A percentile compares a stretch with the other conserved stretches of the same genome.
Conservation (phyloP, 2,329 filamentous ascomycete species). For the Sporothrix pallida region DNA sequence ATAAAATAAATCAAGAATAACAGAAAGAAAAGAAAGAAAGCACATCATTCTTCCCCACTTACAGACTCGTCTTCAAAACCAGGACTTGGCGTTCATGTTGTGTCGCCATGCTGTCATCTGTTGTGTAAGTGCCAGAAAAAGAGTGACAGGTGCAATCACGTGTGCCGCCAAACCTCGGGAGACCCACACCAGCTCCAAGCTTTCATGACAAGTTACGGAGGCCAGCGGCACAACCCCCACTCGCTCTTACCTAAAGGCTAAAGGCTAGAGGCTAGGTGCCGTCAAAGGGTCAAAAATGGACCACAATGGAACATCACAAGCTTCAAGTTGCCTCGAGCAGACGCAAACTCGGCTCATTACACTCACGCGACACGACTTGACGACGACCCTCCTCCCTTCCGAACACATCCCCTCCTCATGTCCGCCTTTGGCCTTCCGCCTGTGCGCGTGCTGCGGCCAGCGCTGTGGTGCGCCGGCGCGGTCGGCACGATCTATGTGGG, state of each 20-base stretch:
- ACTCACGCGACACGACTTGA: not conserved
- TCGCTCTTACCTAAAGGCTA: not conserved
- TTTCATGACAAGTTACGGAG: not conserved
- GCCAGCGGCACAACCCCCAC: not conserved
- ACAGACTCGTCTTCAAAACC: too few relatives aligned
- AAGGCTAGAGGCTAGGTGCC: too few relatives aligned
- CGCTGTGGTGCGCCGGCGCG: constrained; percentile 38
- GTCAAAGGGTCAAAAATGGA: too few relatives aligned
- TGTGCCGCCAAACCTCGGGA: not conserved
- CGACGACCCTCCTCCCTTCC: not conserved
- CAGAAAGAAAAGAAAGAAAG: too few relatives aligned
- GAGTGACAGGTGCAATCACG: not conserved
- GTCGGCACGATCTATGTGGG: constrained; percentile 36
- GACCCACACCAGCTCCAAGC: constrained; percentile 12
- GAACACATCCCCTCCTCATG: not conserved
- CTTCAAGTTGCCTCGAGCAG: too few relatives aligned
- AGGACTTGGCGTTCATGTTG: too few relatives aligned
- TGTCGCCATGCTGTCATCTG: too few relatives aligned
- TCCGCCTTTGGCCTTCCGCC: constrained; percentile 34
- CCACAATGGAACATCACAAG: too few relatives aligned
- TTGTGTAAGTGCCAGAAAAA: too few relatives aligned
- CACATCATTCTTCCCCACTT: too few relatives aligned
- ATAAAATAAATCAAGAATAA: too few relatives aligned
- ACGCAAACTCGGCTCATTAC: not conserved
- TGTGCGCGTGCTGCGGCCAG: constrained; percentile 37